Percentiles rank a stretch among this genome's conserved stretches.
Evolutionary conservation across 2,329 filamentous ascomycete species (phyloP).

Genomic region (Lomentospora prolificans): DNA sequence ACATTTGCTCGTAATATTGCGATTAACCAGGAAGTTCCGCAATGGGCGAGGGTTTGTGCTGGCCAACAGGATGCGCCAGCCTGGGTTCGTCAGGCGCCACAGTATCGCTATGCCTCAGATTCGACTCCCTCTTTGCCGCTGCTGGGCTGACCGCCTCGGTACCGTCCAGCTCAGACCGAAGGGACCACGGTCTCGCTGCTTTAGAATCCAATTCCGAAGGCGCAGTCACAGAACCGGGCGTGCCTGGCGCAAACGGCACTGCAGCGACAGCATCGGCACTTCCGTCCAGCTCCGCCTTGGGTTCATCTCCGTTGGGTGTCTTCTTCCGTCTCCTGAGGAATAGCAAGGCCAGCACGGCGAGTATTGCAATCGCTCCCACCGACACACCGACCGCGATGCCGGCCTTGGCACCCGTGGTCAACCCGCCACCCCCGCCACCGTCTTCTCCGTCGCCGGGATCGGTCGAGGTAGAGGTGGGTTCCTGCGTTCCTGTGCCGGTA

Average conservation of each 20-base stretch:
- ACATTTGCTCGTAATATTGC: too few relatives aligned
- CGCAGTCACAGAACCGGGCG: neutral
- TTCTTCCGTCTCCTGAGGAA: conserved; percentile 12
- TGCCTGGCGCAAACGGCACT: neutral
- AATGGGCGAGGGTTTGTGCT: neutral
- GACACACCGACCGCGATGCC: conserved; percentile 16
- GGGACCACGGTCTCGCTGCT: conserved; percentile 15
- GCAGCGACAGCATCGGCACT: neutral
- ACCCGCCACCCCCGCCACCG: neutral
- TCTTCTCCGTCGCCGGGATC: neutral
- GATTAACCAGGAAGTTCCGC: conserved; percentile 1
- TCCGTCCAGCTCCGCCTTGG: conserved; percentile 4
- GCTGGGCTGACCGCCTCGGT: neutral
- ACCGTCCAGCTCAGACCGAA: conserved; percentile 13
- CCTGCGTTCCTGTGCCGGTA: neutral
- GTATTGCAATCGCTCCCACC: conserved; percentile 13
- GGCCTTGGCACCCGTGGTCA: conserved; percentile 16
- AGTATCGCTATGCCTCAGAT: neutral
- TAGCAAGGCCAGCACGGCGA: conserved; percentile 14
- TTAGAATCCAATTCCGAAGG: conserved; percentile 14
- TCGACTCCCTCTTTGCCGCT: neutral
- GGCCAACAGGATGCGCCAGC: neutral
- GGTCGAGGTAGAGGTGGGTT: neutral
- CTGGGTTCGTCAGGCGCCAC: neutral
- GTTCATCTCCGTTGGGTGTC: conserved; percentile 4